phyloP scores from a whole-genome alignment of 164 flowering plant genomes.

The Annona cherimola region DNA sequence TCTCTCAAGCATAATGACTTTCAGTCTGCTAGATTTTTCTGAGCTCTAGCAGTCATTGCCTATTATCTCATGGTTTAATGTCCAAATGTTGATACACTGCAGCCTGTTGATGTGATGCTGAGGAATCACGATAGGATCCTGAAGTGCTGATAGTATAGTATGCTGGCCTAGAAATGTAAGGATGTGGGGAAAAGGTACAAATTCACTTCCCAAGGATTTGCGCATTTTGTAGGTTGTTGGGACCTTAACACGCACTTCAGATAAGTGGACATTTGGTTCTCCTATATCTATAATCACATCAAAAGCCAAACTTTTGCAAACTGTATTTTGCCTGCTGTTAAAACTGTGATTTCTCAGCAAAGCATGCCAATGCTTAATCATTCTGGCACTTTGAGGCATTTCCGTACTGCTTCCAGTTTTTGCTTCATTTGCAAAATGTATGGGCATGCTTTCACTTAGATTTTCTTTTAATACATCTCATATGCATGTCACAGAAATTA shows the following conservation, averaged over 20 bases:
- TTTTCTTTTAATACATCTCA: not conserved
- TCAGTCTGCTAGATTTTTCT: not conserved
- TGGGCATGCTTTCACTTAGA: no score
- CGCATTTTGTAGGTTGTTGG: not conserved
- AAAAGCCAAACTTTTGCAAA: not conserved
- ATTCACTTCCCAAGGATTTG: not conserved
- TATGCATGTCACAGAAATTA: not conserved
- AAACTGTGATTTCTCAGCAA: not conserved
- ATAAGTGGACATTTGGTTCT: not conserved
- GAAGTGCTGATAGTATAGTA: not conserved
- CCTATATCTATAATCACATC: not conserved
- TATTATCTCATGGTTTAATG: not conserved
- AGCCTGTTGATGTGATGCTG: not conserved
- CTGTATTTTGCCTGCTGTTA: not conserved
- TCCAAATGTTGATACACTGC: not conserved
- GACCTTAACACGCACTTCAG: not conserved
- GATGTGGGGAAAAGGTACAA: not conserved
- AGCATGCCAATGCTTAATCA: not conserved
- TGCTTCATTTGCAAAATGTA: no score
- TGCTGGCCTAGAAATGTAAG: not conserved
- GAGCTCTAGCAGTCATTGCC: not conserved
- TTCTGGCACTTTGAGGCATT: no score
- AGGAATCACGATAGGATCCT: not conserved
- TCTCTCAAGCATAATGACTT: not conserved
- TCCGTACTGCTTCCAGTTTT: no score